Evolutionary conservation across 1,284 basidiomycete species (phyloP).

Genomic region (Microbotryomycetes sp.): DNA sequence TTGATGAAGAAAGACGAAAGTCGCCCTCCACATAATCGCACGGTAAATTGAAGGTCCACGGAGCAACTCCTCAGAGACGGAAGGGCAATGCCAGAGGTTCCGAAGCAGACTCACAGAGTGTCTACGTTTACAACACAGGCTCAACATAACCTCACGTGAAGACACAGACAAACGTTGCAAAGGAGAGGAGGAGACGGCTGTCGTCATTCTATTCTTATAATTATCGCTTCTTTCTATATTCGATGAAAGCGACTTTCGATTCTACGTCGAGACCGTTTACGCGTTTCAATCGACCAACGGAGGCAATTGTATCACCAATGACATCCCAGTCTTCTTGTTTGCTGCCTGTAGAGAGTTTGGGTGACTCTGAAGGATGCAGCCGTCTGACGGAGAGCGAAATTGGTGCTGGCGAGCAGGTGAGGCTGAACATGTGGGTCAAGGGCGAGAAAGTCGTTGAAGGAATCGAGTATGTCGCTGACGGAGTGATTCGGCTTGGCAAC

Average conservation of each 20-base stretch:
- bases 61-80: too few species aligned
- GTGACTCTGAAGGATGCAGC: slow-evolving; percentile 19
- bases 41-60: too few species aligned
- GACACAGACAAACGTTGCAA: too few species aligned
- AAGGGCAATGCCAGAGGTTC: too few species aligned
- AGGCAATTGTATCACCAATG: slow-evolving; percentile 10
- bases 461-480: slow-evolving; percentile 28
- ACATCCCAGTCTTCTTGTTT: slow-evolving; percentile 11
- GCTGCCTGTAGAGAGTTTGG: background rate
- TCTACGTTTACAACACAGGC: too few species aligned
- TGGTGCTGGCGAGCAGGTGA: slow-evolving; percentile 10
- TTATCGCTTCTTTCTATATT: slow-evolving; percentile 6
- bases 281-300: slow-evolving; percentile 14
- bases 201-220: too few species aligned
- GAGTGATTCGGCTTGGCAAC: slow-evolving; percentile 15
- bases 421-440: slow-evolving; percentile 13
- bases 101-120: too few species aligned
- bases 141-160: too few species aligned
- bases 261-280: slow-evolving; percentile 12
- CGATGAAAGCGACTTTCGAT: slow-evolving; percentile 23
- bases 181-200: too few species aligned
- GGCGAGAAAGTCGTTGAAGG: slow-evolving; percentile 7
- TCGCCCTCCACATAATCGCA: too few species aligned
- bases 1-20: too few species aligned
- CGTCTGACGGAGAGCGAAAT: slow-evolving; percentile 16